These are phyloP conservation scores for Sarcodon sp. DNA, from an alignment of 768 basidiomycete genomes.

Conservation along the genomic window DNA sequence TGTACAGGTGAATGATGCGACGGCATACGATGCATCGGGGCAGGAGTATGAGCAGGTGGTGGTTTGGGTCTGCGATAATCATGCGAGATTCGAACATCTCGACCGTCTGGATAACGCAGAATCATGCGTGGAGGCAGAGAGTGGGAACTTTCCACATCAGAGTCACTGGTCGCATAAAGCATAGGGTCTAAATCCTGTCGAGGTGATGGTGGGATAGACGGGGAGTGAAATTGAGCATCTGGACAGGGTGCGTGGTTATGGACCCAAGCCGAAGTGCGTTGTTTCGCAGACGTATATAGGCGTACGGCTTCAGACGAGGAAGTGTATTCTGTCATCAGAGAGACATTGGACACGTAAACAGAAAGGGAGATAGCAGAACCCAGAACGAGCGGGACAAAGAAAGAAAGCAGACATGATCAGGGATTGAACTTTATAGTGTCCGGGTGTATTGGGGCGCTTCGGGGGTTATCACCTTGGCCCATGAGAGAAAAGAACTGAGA, in stretches of 20 bases:
- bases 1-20: constrained; percentile 2
- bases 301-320: no score
- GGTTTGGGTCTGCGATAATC: constrained; percentile 2
- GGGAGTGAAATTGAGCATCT: constrained; percentile 17
- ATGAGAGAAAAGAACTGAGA: no score
- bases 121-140: constrained; percentile 62
- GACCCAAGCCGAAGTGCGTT: constrained; percentile 59
- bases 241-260: constrained; percentile 21
- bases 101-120: constrained; percentile 51
- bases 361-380: no score
- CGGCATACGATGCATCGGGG: not conserved
- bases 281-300: constrained; percentile 37
- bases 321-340: no score
- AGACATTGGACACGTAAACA: no score
- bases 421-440: no score
- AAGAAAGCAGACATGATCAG: no score
- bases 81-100: constrained; percentile 52
- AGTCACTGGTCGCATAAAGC: constrained; percentile 19
- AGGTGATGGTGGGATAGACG: constrained; percentile 18
- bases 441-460: no score
- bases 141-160: constrained; percentile 27
- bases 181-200: constrained; percentile 16
- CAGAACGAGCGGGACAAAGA: no score
- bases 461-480: no score
- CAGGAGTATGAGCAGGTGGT: not conserved